phyloP scores from a whole-genome alignment of 768 basidiomycete genomes.

The Saitozyma podzolica region DNA sequence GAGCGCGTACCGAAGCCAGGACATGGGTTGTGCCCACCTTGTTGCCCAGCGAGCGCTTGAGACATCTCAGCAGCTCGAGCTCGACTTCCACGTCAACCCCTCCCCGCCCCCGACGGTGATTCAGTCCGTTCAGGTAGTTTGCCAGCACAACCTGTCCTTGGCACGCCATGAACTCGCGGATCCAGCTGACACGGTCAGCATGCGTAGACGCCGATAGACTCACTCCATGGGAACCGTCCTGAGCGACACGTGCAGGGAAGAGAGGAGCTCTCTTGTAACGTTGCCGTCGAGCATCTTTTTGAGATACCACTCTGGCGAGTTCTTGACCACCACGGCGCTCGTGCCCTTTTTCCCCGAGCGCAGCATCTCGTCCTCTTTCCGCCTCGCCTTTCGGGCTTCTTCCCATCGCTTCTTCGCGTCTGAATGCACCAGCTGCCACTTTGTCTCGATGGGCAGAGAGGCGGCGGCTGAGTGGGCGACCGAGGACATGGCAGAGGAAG shows the following conservation, averaged over 20 bases:
- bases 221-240: constrained; percentile 80
- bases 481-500: constrained; percentile 13
- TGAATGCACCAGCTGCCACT: constrained; percentile 86
- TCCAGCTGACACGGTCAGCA: constrained; percentile 27
- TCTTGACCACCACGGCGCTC: constrained; percentile 60
- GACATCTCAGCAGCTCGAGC: constrained; percentile 82
- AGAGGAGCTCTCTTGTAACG: constrained; percentile 76
- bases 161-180: constrained; percentile 32
- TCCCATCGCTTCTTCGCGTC: constrained; percentile 78
- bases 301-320: constrained; percentile 87
- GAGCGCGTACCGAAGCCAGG: constrained; percentile 9
- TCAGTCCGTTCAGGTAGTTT: constrained; percentile 30
- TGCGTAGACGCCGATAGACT: constrained; percentile 29
- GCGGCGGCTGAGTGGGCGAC: constrained; percentile 13
- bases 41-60: constrained; percentile 77
- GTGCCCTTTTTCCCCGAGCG: constrained; percentile 49
- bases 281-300: constrained; percentile 84
- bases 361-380: constrained; percentile 60
- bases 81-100: constrained; percentile 72
- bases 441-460: constrained; percentile 71
- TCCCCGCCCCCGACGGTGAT: constrained; percentile 51
- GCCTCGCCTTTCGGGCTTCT: constrained; percentile 53
- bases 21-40: constrained; percentile 30
- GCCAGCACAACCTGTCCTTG: constrained; percentile 42
- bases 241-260: constrained; percentile 68